Evolutionary conservation across 2,329 filamentous ascomycete genomes (phyloP), one percentile per base, ranked within the genome.

Genomic region (Hypoxylon sp.): DNA sequence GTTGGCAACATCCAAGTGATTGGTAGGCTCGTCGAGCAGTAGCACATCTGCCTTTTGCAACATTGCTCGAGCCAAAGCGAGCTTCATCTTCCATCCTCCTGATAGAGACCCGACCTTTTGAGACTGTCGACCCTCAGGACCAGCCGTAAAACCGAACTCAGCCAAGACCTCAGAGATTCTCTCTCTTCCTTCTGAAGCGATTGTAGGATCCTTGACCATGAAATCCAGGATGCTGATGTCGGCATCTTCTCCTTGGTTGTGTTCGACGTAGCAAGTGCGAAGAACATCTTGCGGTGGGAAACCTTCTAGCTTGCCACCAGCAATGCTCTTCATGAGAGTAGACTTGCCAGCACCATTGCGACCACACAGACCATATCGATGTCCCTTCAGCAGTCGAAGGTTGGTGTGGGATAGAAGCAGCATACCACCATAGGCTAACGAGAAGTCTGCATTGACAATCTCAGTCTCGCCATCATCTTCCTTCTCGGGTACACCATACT

Each of bases 81-180:
- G 78, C 85, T 99, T 99, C 94, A 99, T 99, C 83, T 97, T 97
- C 94, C 94, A 99, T 70, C 94, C 94, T 75, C 94, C 94, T 31
- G 94, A 97, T 25, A 99, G 77, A 13, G 93, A 97, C 63, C 94
- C 94, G 51, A 99, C 94, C 65, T 88, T 90, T 70, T 97, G 86
- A 4, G 87, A 82, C 73, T 97, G 94, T 54, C 91, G 86, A 52
- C 93, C 94, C 61, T 94, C 89, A 0, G 91, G 91, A 2, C 93
- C 93, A 55, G 89, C 75, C 15, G 90, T 95, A 76, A 99, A 99
- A 31, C 95, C 95, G 66, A 99, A 94, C 71, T 97, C 92, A 38
- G 86, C 81, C 56, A 99, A 75, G 55, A 97, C 93, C 52, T 84
- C 79, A 2, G 87, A 87, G 63, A 99, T 96, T 59, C 90, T 88